Base-by-base conservation (phyloP, 352 stramenopile genomes). In the Globisporangium barbulae region DNA sequence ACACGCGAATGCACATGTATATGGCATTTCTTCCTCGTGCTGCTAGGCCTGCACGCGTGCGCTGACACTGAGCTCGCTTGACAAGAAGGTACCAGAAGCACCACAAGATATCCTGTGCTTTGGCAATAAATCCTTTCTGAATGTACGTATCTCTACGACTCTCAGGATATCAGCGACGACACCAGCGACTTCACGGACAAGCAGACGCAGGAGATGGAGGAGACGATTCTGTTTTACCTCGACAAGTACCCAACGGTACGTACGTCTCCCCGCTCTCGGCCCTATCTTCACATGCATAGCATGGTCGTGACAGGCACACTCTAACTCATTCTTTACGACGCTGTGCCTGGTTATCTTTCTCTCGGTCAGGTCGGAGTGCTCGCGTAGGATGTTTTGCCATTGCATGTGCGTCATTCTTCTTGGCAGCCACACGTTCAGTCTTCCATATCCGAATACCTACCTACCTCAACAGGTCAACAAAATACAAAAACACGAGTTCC, bases 201-300 rank as follows among this genome's bases (percentile, higher is more conserved):
- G 41, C 75, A 90, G 55, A 61, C 62, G 31, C 70, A 83, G 63
- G 82, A 90, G 44, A 68, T 91, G 44, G 70, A 79, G 17, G 78
- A 89, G 59, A 94, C 79, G n/a, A 76, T 82, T 42, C 67, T 71
- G 50, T 94, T 92, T 56, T 94, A 94, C 73, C 81, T 86, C 68
- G 81, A 89, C 61, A 94, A 94, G 66, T 94, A 94, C 65, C 85
- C 85, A n/a, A 77, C 87, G 39, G 85, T 93, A 84, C 52, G 79
- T 79, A n/a, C 1, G 15, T 19, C 19, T 39, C 3, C 25, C 17
- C 13, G 28, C 30, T 35, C 25, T 19, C 9, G 5, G 19, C 19
- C 17, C 22, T 7, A 13, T 49, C 42, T n/a, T 17, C 39, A 4
- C 39, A 44, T 42, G 37, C 2, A 42, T 42, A 37, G 17, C 9